These are phyloP conservation scores for Lentinula sp. DNA, from an alignment of 768 basidiomycete species.

Conservation along the genomic window DNA sequence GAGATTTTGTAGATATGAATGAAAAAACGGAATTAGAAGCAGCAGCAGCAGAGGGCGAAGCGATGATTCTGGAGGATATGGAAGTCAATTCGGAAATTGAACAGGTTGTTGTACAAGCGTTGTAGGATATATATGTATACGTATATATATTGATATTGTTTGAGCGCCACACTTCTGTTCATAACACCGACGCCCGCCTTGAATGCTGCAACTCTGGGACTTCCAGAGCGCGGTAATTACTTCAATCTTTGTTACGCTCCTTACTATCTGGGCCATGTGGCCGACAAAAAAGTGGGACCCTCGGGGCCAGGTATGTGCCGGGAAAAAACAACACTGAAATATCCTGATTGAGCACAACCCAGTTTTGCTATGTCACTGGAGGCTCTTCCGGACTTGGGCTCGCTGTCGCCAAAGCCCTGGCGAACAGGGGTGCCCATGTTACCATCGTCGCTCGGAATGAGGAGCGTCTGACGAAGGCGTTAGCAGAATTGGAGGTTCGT, in stretches of 20 bases:
- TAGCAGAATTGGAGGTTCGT: constrained; percentile 60
- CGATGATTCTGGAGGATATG: not conserved
- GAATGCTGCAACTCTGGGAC: not conserved
- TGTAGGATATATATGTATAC: not conserved
- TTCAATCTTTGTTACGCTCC: not conserved
- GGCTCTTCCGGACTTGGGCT: constrained; percentile 80
- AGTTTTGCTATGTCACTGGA: constrained; percentile 88
- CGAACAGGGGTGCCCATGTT: constrained; percentile 68
- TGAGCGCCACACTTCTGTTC: not conserved
- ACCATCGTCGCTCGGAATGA: constrained; percentile 81
- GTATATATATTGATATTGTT: not conserved
- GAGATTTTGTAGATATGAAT: too few species aligned
- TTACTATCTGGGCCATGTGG: not conserved
- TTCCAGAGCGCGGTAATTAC: not conserved
- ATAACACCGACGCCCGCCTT: not conserved
- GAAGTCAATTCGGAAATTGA: not conserved
- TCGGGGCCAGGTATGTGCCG: constrained; percentile 32
- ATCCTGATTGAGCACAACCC: not conserved
- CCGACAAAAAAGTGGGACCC: constrained; percentile 40
- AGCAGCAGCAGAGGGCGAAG: not conserved
- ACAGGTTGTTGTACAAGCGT: constrained; percentile 2
- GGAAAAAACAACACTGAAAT: not conserved
- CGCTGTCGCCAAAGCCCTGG: constrained; percentile 61
- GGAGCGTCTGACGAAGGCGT: constrained; percentile 52
- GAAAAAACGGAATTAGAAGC: not conserved